Percentiles rank a stretch among this genome's conserved stretches.
Evolutionary conservation across 306 rosid species (phyloP).

Genomic region (Cucurbita moschata): DNA sequence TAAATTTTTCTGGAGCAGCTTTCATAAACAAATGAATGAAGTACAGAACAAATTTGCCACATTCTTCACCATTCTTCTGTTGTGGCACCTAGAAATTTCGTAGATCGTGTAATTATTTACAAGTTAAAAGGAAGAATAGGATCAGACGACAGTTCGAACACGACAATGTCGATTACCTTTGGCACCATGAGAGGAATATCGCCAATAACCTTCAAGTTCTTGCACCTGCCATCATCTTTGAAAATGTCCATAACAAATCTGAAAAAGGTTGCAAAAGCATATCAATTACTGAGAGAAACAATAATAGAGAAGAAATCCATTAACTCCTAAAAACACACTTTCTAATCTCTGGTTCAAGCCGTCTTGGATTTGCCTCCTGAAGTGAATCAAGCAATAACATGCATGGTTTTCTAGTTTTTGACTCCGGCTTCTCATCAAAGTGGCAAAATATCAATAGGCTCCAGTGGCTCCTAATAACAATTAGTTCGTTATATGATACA

Average conservation of each 20-base stretch:
- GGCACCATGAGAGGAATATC: constrained; percentile 60
- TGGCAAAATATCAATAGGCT: constrained; percentile 65
- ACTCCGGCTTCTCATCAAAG: constrained; percentile 39
- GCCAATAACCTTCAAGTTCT: constrained; percentile 10
- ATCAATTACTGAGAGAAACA: not conserved
- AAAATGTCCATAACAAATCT: constrained; percentile 63
- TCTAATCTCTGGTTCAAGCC: constrained; percentile 59
- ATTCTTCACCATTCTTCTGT: constrained; percentile 54
- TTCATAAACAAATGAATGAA: constrained; percentile 48
- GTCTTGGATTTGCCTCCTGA: constrained; percentile 36
- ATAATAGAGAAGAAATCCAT: constrained; percentile 3
- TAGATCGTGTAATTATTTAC: not conserved
- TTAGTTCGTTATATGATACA: constrained; percentile 7
- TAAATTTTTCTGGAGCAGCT: constrained; percentile 44
- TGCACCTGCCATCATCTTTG: constrained; percentile 33
- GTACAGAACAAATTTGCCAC: constrained; percentile 67
- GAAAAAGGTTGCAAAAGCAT: not conserved
- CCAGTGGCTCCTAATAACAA: constrained; percentile 58
- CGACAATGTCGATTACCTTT: constrained; percentile 15
- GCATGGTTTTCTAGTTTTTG: constrained; percentile 35
- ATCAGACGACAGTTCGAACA: not conserved
- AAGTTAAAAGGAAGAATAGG: not conserved
- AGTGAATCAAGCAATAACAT: constrained; percentile 80
- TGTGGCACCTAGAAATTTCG: constrained; percentile 52
- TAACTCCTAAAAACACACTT: constrained; percentile 24